phyloP scores from a whole-genome alignment of 768 basidiomycete species.

The Agrocybe chaxingu region DNA sequence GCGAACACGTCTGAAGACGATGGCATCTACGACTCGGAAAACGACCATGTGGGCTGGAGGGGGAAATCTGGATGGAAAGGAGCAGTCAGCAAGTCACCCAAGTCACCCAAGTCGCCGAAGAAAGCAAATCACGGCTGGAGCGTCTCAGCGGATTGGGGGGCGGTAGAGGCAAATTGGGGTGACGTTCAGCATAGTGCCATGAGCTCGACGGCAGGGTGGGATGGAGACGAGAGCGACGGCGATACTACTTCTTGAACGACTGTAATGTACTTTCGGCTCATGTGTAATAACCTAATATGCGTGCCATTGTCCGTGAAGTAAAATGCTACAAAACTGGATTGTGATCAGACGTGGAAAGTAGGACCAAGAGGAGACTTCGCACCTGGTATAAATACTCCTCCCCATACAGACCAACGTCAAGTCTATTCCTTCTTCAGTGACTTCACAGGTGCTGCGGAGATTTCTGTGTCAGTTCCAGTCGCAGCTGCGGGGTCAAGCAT shows the following conservation, averaged over 20 bases:
- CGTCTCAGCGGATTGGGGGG: constrained; percentile 10
- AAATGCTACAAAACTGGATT: constrained; percentile 25
- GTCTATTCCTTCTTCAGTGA: constrained; percentile 13
- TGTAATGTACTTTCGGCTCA: neutral
- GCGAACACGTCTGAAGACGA: constrained; percentile 30
- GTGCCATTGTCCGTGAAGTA: constrained; percentile 20
- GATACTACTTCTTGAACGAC: constrained; percentile 26
- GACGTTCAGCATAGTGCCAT: constrained; percentile 22
- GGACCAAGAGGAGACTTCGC: constrained; percentile 1
- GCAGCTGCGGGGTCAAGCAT: no score
- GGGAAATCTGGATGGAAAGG: constrained; percentile 10
- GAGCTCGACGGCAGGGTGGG: constrained; percentile 40
- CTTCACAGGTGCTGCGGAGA: constrained; percentile 18
- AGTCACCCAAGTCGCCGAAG: neutral
- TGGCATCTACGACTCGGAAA: constrained; percentile 23
- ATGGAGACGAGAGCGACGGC: constrained; percentile 39
- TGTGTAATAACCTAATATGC: neutral
- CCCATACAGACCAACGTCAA: neutral
- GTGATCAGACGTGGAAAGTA: neutral
- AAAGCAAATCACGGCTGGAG: constrained; percentile 9
- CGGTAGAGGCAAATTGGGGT: constrained; percentile 11
- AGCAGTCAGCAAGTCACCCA: no score
- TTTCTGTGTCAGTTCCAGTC: neutral
- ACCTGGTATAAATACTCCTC: constrained; percentile 32
- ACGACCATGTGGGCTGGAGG: constrained; percentile 18